These are phyloP conservation scores for Phytophthora cajani DNA, from an alignment of 352 stramenopile genomes.

Conservation along the genomic window DNA sequence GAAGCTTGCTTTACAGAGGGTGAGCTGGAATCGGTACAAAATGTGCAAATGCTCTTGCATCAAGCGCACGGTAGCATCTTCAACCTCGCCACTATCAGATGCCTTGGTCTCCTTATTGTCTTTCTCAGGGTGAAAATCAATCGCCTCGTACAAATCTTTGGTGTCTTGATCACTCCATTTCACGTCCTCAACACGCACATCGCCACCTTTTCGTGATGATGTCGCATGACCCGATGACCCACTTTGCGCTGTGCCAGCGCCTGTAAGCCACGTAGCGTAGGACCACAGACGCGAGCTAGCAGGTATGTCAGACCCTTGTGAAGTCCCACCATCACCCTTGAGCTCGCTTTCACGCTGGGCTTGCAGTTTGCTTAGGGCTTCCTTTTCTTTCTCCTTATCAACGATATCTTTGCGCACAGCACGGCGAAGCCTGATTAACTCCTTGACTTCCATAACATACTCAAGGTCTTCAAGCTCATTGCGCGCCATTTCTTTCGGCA, in stretches of 20 bases:
- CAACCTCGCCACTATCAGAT: slow-evolving; percentile 28
- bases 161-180: slow-evolving; percentile 89
- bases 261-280: slow-evolving; percentile 77
- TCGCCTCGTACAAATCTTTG: slow-evolving; percentile 80
- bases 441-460: slow-evolving; percentile 69
- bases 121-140: slow-evolving; percentile 78
- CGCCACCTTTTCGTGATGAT: slow-evolving; percentile 13
- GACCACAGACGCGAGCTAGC: slow-evolving; percentile 67
- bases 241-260: slow-evolving; percentile 25
- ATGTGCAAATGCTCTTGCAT: slow-evolving; percentile 67
- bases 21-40: slow-evolving; percentile 81
- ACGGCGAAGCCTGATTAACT: slow-evolving; percentile 69
- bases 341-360: slow-evolving; percentile 29
- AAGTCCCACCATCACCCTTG: slow-evolving; percentile 5
- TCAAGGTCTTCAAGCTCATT: slow-evolving; percentile 75
- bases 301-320: slow-evolving; percentile 32
- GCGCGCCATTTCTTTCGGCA: slow-evolving; percentile 58
- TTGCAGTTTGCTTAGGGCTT: slow-evolving; percentile 39
- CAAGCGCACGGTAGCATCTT: slow-evolving; percentile 29
- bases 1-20: slow-evolving; percentile 61
- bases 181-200: slow-evolving; percentile 52
- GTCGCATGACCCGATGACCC: slow-evolving; percentile 5
- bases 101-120: slow-evolving; percentile 23
- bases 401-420: slow-evolving; percentile 56
- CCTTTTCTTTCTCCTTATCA: slow-evolving; percentile 46